Percentiles rank a stretch among this genome's conserved stretches.
These are phyloP conservation scores for Knoxdaviesia proteae DNA, from an alignment of 2,329 filamentous ascomycete species.

Conservation along the genomic window DNA sequence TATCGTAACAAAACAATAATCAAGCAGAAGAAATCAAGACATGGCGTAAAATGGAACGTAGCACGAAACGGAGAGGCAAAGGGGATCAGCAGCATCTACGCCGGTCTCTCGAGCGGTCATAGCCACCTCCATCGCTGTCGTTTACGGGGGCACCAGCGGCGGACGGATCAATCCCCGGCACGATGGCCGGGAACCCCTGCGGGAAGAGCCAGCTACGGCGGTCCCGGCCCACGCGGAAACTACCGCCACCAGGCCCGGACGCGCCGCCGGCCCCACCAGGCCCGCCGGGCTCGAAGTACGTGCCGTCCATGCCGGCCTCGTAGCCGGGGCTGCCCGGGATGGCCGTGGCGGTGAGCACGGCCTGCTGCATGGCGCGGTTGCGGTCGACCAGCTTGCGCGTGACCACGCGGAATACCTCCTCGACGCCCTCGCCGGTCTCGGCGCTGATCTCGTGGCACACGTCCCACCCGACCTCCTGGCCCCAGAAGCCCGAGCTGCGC, in stretches of 20 bases:
- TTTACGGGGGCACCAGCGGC: too few species aligned
- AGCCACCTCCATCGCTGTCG: slow-evolving; percentile 21
- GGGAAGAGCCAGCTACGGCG: slow-evolving; percentile 38
- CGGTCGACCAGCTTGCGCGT: slow-evolving; percentile 42
- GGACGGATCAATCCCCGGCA: slow-evolving; percentile 7
- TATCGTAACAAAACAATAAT: neutral
- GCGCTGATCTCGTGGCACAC: slow-evolving; percentile 94
- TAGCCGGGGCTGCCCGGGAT: slow-evolving; percentile 26
- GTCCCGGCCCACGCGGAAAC: slow-evolving; percentile 36
- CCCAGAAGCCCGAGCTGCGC: slow-evolving; percentile 64
- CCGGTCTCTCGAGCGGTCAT: slow-evolving; percentile 6
- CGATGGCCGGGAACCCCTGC: slow-evolving; percentile 28
- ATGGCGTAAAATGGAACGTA: neutral
- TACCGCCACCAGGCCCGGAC: slow-evolving; percentile 12
- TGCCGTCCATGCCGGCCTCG: slow-evolving; percentile 21
- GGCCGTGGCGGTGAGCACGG: slow-evolving; percentile 31
- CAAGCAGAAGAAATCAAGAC: neutral
- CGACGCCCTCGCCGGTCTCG: slow-evolving; percentile 84
- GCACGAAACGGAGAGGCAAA: neutral
- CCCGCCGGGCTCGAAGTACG: slow-evolving; percentile 30
- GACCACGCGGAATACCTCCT: slow-evolving; percentile 73
- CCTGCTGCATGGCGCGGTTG: slow-evolving; percentile 41
- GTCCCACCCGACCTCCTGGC: slow-evolving; percentile 84
- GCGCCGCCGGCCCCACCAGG: slow-evolving; percentile 10
- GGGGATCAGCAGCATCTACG: slow-evolving; percentile 9